Base-by-base conservation (phyloP, 257 asterid genomes). In the Gentiana dahurica region DNA sequence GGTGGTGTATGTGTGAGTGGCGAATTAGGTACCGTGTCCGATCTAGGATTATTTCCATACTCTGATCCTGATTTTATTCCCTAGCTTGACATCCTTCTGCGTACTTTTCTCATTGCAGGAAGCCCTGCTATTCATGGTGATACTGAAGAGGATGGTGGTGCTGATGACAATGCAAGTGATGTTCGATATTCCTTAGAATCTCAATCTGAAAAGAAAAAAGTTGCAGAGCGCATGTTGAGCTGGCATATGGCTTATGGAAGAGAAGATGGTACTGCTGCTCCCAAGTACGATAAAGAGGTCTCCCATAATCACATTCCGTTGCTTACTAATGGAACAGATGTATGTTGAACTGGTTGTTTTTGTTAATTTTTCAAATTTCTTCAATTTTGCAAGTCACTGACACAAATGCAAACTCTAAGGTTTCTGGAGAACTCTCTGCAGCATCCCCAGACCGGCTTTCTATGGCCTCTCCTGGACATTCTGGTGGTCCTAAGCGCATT, bases 371-470 rank as follows among this genome's bases (percentile, higher is more conserved):
- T 41, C 54, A 36, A 58, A 51, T 39, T 34, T 24, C 57, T 49
- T 55, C 12, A 39, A 59, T 57, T 65, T 34, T 34, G 54, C 62
- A 51, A 38, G 34, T 34, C 54, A 55, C 60, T 59, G 60, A 60
- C 39, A 3, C 24, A 41, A 41, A 41, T 41, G 6, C 9, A 5
- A 10, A 41, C 9, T 41, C 6, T 5, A 41, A 92, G 99, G 86
- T 92, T 60, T 92, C 99, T 69, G 99, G 97, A 63, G 99, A 92
- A 69, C 72, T 92, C 45, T 92, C 97, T 68, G 95, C 94, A 9
- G 99, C 99, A 51, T 92, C 99, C 61, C 97, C 99, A 38, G 99
- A 78, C 46, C 90, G 95, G 61, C 91, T 85, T 71, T 92, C 97
- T 32, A 77, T 92, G 89, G 94, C 95, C 64, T 92, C 99, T 73